A percentile compares a stretch with the other conserved stretches of the same genome.
phyloP scores from a whole-genome alignment of 768 basidiomycete species.

The Podaxis sp. region DNA sequence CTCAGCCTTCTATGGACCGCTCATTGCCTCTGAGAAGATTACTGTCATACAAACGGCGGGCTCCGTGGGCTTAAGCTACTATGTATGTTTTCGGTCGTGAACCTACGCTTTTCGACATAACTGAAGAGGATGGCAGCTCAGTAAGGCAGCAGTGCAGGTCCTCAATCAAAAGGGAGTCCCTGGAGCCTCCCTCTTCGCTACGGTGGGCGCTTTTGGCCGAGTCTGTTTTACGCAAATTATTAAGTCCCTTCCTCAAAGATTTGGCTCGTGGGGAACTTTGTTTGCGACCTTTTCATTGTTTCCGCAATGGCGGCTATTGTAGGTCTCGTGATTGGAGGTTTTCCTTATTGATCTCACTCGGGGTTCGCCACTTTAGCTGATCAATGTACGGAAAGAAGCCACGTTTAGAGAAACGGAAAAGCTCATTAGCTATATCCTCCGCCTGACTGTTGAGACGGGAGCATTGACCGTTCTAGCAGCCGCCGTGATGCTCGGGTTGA shows the following conservation, averaged over 20 bases:
- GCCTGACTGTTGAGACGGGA: neutral
- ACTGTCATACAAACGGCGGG: neutral
- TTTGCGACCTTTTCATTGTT: neutral
- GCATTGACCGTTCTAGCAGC: neutral
- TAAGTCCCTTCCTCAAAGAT: neutral
- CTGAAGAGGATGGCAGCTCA: neutral
- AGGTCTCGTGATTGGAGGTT: neutral
- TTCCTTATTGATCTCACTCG: neutral
- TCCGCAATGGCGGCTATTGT: neutral
- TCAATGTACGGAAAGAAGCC: neutral
- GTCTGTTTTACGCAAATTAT: neutral
- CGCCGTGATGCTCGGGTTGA: neutral
- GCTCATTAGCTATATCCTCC: neutral
- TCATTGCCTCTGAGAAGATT: neutral
- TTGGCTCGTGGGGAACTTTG: conserved; percentile 2
- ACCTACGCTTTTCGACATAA: neutral
- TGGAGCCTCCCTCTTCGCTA: neutral
- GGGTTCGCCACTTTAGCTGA: neutral
- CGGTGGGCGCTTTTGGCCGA: neutral
- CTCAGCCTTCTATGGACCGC: no score
- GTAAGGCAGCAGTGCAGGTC: no score
- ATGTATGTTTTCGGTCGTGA: neutral
- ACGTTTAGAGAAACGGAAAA: conserved; percentile 3
- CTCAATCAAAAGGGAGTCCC: neutral
- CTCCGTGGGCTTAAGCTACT: neutral